Evolutionary conservation across 2,329 filamentous ascomycete species (phyloP), one percentile per base, ranked within the genome.

Genomic region (Sporothrix phasma): DNA sequence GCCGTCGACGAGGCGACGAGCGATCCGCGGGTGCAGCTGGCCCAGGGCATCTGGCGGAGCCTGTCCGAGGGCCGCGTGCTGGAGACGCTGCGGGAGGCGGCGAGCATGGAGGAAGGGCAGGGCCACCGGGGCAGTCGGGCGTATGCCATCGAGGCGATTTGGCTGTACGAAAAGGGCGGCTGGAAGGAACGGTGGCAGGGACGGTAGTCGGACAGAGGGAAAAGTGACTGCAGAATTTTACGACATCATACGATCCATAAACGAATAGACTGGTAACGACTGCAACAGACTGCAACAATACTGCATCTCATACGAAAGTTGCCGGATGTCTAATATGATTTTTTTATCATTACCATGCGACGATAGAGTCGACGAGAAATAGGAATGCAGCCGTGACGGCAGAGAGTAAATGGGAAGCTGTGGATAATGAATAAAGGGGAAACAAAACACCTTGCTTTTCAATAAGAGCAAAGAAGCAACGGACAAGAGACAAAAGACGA

Each of bases 121-220:
- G 86, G 86, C 0, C 92, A 97, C 79, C 79, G 88, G 65, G 93
- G 90, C 64, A 90, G 90, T 59, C 84, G 86, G 70, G 88, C 88
- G 0, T 96, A 92, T 79, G 92, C 93, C 11, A 86, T 88, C 3
- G 93, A 97, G 74, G 92, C 92, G 1, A 77, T 97, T 17, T 97
- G 93, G 92, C 75, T 96, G 66, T 92, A 82, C 69, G 82, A 85
- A 72, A 85, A 84, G 74, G 90, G 90, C 68, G 88, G 80, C 72
- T 88, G 80, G 89, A 89, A 72, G 76, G 86, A 77, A 78, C 83
- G 74, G 75, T 81, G 77, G 76, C 81, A 79, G 76, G 84, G 84
- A 1, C 60, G 66, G 39, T 66, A 64, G n/a, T n/a, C n/a, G n/a
- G n/a, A n/a, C n/a, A n/a, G 41, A 41, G 29, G 10, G 29, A 39